A percentile compares a stretch with the other conserved stretches of the same genome.
Conservation (phyloP, 495 filamentous ascomycete species). For the Aspergillus incahuasiensis region DNA sequence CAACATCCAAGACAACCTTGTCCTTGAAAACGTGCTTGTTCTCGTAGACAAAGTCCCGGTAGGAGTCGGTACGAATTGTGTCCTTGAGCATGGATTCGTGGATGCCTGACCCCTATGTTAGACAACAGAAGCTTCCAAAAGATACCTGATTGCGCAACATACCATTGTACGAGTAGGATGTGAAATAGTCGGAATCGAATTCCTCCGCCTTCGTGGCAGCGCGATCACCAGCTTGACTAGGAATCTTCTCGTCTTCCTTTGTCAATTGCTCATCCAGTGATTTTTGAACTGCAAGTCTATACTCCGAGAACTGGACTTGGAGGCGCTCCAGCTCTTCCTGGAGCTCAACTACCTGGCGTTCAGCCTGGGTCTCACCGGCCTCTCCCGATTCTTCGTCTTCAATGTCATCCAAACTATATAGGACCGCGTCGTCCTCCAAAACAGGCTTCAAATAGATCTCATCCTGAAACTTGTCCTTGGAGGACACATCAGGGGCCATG, state of each 20-base stretch:
- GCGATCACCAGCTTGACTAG: conserved; percentile 13
- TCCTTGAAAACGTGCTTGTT: conserved; percentile 88
- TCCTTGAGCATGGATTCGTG: conserved; percentile 92
- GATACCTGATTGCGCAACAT: conserved; percentile 11
- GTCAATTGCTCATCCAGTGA: conserved; percentile 69
- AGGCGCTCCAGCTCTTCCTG: conserved; percentile 63
- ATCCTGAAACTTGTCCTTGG: conserved; percentile 57
- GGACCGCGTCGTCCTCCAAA: conserved; percentile 82
- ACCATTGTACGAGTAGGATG: conserved; percentile 76
- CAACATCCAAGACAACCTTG: conserved; percentile 88
- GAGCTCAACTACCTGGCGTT: conserved; percentile 59
- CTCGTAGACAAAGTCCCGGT: conserved; percentile 67
- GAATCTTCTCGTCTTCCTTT: conserved; percentile 38
- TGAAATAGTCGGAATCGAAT: conserved; percentile 66
- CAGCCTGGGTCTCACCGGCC: conserved; percentile 31
- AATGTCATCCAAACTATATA: conserved; percentile 80
- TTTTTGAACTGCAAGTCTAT: conserved; percentile 61
- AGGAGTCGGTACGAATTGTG: conserved; percentile 59
- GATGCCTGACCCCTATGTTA: conserved; percentile 53
- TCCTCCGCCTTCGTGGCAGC: conserved; percentile 28
- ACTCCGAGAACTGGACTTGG: conserved; percentile 64
- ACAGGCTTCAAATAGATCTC: conserved; percentile 78
- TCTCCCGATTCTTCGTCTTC: conserved; percentile 29
- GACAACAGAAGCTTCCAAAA: conserved; percentile 7
- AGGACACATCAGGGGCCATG: conserved; percentile 49